These are phyloP conservation scores for Talaromyces atroroseus DNA, from an alignment of 2,329 filamentous ascomycete species.

Conservation along the genomic window DNA sequence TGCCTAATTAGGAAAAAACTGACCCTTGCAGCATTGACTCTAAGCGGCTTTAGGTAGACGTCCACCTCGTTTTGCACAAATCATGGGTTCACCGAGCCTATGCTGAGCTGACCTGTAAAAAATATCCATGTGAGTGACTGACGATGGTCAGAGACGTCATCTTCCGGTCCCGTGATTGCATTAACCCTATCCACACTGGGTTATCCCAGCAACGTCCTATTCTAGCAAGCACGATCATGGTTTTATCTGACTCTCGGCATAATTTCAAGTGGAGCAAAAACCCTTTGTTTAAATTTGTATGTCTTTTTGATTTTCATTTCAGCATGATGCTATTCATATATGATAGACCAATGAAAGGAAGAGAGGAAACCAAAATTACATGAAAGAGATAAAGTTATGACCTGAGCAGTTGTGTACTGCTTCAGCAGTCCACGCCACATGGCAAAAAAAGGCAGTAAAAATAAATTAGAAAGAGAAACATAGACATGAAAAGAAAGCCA, in stretches of 20 bases:
- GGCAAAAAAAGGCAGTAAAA: not conserved
- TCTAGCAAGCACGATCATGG: too few species aligned
- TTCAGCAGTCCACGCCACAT: not conserved
- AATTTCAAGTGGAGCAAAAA: not conserved
- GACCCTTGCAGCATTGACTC: not conserved
- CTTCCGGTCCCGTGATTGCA: not conserved
- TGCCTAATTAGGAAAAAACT: too few species aligned
- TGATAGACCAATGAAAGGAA: not conserved
- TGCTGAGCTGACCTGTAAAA: too few species aligned
- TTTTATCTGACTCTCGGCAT: not conserved
- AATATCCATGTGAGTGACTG: not conserved
- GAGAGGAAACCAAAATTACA: conserved; percentile 1
- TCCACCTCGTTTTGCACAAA: not conserved
- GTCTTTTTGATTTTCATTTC: not conserved
- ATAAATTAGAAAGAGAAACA: not conserved
- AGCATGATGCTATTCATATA: not conserved
- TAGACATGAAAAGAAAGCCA: conserved; percentile 9
- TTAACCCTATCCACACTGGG: not conserved
- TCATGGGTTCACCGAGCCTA: not conserved
- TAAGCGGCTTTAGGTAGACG: not conserved
- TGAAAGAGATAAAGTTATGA: not conserved
- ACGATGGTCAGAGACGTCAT: not conserved
- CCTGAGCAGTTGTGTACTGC: not conserved
- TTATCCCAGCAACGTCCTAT: too few species aligned
- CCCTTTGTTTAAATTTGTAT: not conserved